These are phyloP conservation scores for Allantophomopsis lycopodina DNA, from an alignment of 2,329 filamentous ascomycete species.

Conservation along the genomic window DNA sequence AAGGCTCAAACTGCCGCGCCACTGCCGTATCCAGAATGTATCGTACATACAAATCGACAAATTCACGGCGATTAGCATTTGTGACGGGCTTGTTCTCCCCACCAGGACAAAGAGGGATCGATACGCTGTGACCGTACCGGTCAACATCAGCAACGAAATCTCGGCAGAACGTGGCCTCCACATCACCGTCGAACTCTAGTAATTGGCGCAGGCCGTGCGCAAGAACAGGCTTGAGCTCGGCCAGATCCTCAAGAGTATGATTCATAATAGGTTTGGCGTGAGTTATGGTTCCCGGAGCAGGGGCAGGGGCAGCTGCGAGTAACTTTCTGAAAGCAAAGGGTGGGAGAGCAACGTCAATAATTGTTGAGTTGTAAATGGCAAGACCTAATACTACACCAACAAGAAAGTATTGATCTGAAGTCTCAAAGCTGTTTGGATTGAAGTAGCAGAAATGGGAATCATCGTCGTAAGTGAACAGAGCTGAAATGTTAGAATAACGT, in stretches of 20 bases:
- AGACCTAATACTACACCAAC: slow-evolving; percentile 79
- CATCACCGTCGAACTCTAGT: slow-evolving; percentile 73
- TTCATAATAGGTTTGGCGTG: slow-evolving; percentile 49
- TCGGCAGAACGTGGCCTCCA: slow-evolving; percentile 65
- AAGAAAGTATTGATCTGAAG: slow-evolving; percentile 81
- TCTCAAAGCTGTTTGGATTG: slow-evolving; percentile 80
- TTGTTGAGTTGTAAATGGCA: slow-evolving; percentile 91
- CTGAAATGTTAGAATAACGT: slow-evolving; percentile 25
- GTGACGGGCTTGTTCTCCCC: slow-evolving; percentile 68
- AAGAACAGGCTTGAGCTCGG: slow-evolving; percentile 65
- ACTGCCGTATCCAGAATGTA: slow-evolving; percentile 71
- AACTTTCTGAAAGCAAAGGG: slow-evolving; percentile 85
- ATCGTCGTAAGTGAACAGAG: slow-evolving; percentile 86
- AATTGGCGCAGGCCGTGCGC: slow-evolving; percentile 64
- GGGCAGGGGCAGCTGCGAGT: slow-evolving; percentile 58
- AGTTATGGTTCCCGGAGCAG: slow-evolving; percentile 36
- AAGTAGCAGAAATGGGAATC: slow-evolving; percentile 89
- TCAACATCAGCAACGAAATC: slow-evolving; percentile 71
- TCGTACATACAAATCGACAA: slow-evolving; percentile 72
- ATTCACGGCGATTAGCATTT: slow-evolving; percentile 73
- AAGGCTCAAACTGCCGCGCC: slow-evolving; percentile 76
- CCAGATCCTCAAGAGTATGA: slow-evolving; percentile 69
- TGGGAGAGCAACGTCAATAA: slow-evolving; percentile 76
- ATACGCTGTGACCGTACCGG: slow-evolving; percentile 55
- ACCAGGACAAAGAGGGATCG: slow-evolving; percentile 58